Conservation (phyloP, 345 rosid species). For the Ailanthus altissimus region DNA sequence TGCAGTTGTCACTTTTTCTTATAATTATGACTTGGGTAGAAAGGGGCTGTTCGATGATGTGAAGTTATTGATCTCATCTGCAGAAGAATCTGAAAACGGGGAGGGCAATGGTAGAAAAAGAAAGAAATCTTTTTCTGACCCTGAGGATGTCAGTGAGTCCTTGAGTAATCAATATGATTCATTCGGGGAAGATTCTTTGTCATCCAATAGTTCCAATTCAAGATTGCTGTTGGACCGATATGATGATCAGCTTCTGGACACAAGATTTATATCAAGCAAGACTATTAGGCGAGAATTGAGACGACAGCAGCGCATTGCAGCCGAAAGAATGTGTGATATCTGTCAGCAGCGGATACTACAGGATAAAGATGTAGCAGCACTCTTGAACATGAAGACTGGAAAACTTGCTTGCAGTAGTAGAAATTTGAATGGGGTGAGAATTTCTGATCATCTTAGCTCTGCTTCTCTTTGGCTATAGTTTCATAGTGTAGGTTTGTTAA, state of each 20-base stretch:
- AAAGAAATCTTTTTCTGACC: constrained; percentile 76
- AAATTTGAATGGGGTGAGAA: constrained; percentile 70
- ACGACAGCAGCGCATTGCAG: constrained; percentile 71
- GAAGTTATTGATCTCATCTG: constrained; percentile 52
- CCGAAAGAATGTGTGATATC: constrained; percentile 86
- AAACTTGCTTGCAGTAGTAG: constrained; percentile 80
- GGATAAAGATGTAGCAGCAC: constrained; percentile 78
- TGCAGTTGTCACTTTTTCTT: constrained; percentile 64
- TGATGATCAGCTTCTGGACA: constrained; percentile 60
- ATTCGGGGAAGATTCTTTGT: constrained; percentile 67
- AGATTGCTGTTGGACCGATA: constrained; percentile 48
- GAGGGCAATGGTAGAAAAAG: constrained; percentile 48
- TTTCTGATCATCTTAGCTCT: constrained; percentile 2
- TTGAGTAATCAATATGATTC: constrained; percentile 60
- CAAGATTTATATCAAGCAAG: constrained; percentile 60
- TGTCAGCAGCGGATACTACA: constrained; percentile 93
- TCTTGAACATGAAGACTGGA: constrained; percentile 76
- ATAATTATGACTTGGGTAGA: constrained; percentile 70
- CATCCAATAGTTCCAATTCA: constrained; percentile 46
- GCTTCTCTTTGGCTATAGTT: constrained; percentile 5
- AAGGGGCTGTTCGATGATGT: constrained; percentile 59
- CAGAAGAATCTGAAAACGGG: constrained; percentile 37
- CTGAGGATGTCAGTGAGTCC: constrained; percentile 70
- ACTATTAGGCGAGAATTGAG: constrained; percentile 72
- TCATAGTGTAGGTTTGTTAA: constrained; percentile 6